phyloP scores from a whole-genome alignment of 805 yeast genomes.

The Candida dendrica region DNA sequence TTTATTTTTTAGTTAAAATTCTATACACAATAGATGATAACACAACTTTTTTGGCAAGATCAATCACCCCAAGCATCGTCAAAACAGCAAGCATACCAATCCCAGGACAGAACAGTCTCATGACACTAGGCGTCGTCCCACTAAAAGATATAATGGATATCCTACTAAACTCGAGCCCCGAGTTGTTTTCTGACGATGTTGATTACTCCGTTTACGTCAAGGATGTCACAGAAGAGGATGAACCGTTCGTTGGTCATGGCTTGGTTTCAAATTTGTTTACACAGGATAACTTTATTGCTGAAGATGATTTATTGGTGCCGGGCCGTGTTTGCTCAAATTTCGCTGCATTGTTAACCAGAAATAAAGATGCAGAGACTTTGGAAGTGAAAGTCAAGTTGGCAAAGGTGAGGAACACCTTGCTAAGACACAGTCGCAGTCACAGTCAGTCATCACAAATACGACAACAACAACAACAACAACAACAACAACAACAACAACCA shows the following conservation, averaged over 20 bases:
- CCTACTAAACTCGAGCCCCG: constrained; percentile 39
- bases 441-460: neutral
- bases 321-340: constrained; percentile 53
- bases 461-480: constrained; percentile 4
- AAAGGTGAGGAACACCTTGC: constrained; percentile 5
- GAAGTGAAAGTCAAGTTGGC: constrained; percentile 47
- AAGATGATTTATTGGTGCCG: constrained; percentile 31
- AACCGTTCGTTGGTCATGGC: constrained; percentile 44
- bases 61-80: constrained; percentile 27
- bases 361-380: constrained; percentile 38
- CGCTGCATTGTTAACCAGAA: constrained; percentile 35
- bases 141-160: constrained; percentile 39
- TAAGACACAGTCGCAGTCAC: neutral
- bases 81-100: constrained; percentile 36
- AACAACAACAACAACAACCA: constrained; percentile 3
- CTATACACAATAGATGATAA: constrained; percentile 35
- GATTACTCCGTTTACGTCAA: constrained; percentile 41
- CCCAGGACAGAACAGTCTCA: constrained; percentile 34
- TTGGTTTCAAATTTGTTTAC: constrained; percentile 26
- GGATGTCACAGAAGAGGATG: constrained; percentile 44
- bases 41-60: constrained; percentile 36
- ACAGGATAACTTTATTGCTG: constrained; percentile 6
- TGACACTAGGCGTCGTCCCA: constrained; percentile 34
- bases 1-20: constrained; percentile 23
- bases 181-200: constrained; percentile 27